Percentiles rank a stretch among this genome's conserved stretches.
phyloP scores from a whole-genome alignment of 2,329 filamentous ascomycete species.

The Penicillium oxalicum region DNA sequence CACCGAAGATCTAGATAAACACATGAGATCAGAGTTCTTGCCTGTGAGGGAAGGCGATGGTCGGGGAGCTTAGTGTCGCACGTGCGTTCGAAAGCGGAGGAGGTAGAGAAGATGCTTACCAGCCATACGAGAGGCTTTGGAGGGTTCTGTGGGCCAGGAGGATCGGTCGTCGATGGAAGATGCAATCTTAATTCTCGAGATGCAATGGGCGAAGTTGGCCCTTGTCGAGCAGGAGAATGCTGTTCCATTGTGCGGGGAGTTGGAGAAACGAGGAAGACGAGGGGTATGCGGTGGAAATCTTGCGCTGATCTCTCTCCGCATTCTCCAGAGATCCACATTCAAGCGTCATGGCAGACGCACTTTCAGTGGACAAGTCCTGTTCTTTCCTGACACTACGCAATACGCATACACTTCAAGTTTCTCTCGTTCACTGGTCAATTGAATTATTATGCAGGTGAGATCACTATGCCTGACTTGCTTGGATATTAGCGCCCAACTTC shows the following conservation, averaged over 20 bases:
- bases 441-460: no score
- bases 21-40: background rate
- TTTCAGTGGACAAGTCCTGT: no score
- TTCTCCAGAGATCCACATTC: constrained; percentile 5
- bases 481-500: constrained; percentile 48
- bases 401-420: no score
- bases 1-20: constrained; percentile 73
- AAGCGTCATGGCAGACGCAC: no score
- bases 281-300: constrained; percentile 6
- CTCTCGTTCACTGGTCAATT: no score
- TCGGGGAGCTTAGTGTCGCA: background rate
- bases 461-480: no score
- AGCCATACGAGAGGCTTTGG: constrained; percentile 80
- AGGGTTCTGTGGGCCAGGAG: constrained; percentile 64
- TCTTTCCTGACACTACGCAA: no score
- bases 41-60: background rate
- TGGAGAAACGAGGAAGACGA: constrained; percentile 1
- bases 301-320: constrained; percentile 19
- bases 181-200: constrained; percentile 45
- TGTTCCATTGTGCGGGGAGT: constrained; percentile 21
- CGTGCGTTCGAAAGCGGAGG: constrained; percentile 3
- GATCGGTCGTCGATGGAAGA: constrained; percentile 80
- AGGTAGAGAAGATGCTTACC: constrained; percentile 46
- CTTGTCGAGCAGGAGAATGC: constrained; percentile 21
- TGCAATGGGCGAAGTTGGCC: constrained; percentile 20